phyloP scores from a whole-genome alignment of 129 eudicot species.

The Lonicera japonica region DNA sequence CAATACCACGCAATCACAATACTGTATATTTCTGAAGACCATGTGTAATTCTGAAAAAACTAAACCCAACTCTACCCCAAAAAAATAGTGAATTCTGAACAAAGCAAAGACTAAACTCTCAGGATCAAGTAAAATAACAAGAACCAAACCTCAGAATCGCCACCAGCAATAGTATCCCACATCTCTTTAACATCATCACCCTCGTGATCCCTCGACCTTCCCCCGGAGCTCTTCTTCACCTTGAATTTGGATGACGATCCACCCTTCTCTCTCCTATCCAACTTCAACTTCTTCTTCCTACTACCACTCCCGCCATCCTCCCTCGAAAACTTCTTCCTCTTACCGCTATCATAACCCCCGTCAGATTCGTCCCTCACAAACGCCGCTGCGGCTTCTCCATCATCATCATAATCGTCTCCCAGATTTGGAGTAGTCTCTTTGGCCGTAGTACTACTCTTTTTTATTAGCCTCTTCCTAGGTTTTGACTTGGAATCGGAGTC shows the following conservation, averaged over 20 bases:
- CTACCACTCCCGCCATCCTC: neutral
- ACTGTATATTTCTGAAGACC: no score
- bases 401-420: conserved; percentile 22
- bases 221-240: conserved; percentile 31
- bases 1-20: no score
- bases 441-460: conserved; percentile 56
- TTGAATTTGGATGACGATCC: conserved; percentile 43
- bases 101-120: neutral
- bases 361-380: conserved; percentile 47
- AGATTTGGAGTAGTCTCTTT: neutral
- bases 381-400: conserved; percentile 39
- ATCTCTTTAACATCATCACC: neutral
- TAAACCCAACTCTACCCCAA: no score
- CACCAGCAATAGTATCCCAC: conserved; percentile 4
- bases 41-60: no score
- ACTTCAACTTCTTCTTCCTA: neutral
- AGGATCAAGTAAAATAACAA: neutral
- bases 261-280: conserved; percentile 46
- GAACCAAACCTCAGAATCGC: neutral
- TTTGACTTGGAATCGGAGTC: conserved; percentile 46
- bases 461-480: conserved; percentile 64
- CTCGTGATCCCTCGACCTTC: conserved; percentile 1
- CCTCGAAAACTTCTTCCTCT: conserved; percentile 47
- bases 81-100: no score
- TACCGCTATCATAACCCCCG: conserved; percentile 37